These are phyloP conservation scores for Naganishia sp. DNA, from an alignment of 1,284 basidiomycete species.

Conservation along the genomic window DNA sequence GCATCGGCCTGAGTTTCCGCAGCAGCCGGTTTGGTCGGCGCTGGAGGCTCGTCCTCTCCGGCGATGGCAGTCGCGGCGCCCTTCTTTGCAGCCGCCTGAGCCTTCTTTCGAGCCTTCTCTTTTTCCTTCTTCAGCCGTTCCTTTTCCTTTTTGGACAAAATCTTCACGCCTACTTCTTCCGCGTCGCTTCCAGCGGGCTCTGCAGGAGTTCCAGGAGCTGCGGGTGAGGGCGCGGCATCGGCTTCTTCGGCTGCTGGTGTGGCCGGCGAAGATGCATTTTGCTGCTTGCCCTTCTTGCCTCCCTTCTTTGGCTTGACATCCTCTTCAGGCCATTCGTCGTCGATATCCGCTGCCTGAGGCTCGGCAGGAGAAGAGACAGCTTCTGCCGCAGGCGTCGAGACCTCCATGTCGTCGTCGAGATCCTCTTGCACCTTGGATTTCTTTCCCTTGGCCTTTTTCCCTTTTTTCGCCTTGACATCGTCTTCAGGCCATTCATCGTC, in stretches of 20 bases:
- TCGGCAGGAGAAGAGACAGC: conserved; percentile 39
- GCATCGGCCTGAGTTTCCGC: conserved; percentile 41
- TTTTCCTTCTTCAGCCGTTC: conserved; percentile 90
- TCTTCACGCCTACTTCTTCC: conserved; percentile 72
- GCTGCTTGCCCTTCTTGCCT: conserved; percentile 53
- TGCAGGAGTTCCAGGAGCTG: conserved; percentile 38
- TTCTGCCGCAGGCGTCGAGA: conserved; percentile 31
- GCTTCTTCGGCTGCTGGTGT: conserved; percentile 44
- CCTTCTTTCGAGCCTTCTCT: conserved; percentile 97
- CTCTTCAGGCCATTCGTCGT: conserved; percentile 42
- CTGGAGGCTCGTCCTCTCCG: conserved; percentile 37
- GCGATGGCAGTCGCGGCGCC: conserved; percentile 53
- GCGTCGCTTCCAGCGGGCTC: conserved; percentile 61
- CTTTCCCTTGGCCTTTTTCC: conserved; percentile 57
- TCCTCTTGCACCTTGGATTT: conserved; percentile 47
- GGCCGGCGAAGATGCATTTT: conserved; percentile 25
- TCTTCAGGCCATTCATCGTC: conserved; percentile 43
- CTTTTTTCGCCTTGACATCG: conserved; percentile 52
- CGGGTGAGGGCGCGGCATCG: conserved; percentile 42
- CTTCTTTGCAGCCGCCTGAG: conserved; percentile 85
- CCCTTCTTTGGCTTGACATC: conserved; percentile 53
- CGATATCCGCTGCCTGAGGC: conserved; percentile 54
- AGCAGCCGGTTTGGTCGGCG: conserved; percentile 38
- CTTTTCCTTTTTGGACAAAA: conserved; percentile 88
- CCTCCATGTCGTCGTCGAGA: conserved; percentile 37